A percentile compares a stretch with the other conserved stretches of the same genome.
Evolutionary conservation across 495 filamentous ascomycete species (phyloP).

Genomic region (Pyronema omphalodes): DNA sequence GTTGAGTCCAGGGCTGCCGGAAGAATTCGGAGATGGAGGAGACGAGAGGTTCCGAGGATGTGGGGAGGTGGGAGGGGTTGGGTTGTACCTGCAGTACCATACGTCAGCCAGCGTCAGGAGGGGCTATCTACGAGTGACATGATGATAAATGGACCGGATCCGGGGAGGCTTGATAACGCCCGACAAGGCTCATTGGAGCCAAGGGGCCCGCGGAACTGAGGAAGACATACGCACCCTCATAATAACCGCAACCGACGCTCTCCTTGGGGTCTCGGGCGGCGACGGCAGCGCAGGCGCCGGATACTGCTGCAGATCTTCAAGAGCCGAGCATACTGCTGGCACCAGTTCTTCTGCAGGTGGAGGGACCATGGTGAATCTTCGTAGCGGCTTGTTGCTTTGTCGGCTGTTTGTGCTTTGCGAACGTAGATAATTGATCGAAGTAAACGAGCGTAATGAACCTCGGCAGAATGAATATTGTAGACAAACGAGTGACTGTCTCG

Average conservation of each 20-base stretch:
- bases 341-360: constrained; percentile 18
- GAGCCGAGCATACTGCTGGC: constrained; percentile 27
- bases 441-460: too few relatives aligned
- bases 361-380: constrained; percentile 8
- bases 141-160: too few relatives aligned
- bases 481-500: too few relatives aligned
- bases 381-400: too few relatives aligned
- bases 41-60: constrained; percentile 24
- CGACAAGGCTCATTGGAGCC: background rate
- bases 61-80: constrained; percentile 22
- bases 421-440: too few relatives aligned
- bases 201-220: background rate
- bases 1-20: constrained; percentile 46
- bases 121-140: too few relatives aligned
- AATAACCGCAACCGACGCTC: constrained; percentile 56
- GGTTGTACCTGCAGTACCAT: constrained; percentile 19
- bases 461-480: too few relatives aligned
- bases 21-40: constrained; percentile 43
- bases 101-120: constrained; percentile 9
- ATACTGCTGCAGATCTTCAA: constrained; percentile 33
- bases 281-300: constrained; percentile 47
- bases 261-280: constrained; percentile 41
- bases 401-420: too few relatives aligned
- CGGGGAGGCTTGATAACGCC: background rate
- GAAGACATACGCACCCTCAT: constrained; percentile 36